Conservation (phyloP, 129 eudicot species). For the Artemisia tridentata region DNA sequence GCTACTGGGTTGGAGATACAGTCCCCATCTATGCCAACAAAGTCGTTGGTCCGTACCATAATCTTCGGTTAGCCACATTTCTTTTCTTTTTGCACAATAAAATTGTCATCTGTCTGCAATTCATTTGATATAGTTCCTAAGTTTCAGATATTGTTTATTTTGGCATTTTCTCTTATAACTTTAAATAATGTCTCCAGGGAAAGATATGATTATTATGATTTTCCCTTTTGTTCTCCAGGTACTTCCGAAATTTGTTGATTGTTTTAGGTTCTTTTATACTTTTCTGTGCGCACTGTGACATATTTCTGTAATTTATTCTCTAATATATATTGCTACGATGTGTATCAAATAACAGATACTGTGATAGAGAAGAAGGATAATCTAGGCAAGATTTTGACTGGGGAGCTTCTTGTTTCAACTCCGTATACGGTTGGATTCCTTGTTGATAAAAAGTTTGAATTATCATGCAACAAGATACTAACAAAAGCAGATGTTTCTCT, state of each 20-base stretch:
- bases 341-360: constrained; percentile 26
- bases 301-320: neutral
- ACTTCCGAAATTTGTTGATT: neutral
- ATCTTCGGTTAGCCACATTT: constrained; percentile 23
- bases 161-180: neutral
- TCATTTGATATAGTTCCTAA: neutral
- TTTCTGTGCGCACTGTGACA: neutral
- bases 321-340: neutral
- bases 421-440: constrained; percentile 37
- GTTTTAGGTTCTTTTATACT: neutral
- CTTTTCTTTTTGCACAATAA: neutral
- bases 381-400: constrained; percentile 49
- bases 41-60: constrained; percentile 26
- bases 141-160: neutral
- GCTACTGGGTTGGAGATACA: constrained; percentile 29
- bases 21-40: constrained; percentile 36
- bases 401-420: constrained; percentile 45
- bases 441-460: constrained; percentile 35
- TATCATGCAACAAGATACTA: constrained; percentile 50
- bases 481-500: constrained; percentile 41
- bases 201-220: constrained; percentile 6
- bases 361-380: constrained; percentile 34
- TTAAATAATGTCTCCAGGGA: constrained; percentile 1
- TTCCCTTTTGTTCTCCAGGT: constrained; percentile 19
- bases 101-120: neutral